phyloP scores from a whole-genome alignment of 2,329 filamentous ascomycete genomes.

The Knoxdaviesia capensis region DNA sequence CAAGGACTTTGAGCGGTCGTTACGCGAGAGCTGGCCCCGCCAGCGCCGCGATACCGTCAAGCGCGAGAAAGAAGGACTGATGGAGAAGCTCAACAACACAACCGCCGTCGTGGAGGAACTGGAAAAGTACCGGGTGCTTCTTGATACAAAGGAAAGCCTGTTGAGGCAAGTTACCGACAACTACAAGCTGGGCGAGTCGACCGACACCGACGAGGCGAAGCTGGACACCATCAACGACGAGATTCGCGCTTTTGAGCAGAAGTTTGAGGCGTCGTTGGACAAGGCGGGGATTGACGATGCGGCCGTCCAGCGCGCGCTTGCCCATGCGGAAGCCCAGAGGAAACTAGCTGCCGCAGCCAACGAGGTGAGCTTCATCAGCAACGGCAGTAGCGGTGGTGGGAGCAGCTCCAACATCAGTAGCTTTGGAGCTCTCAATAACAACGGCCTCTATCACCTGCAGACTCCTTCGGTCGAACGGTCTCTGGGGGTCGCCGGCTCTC shows the following conservation, averaged over 20 bases:
- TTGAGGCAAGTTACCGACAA: slow-evolving; percentile 25
- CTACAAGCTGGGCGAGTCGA: slow-evolving; percentile 29
- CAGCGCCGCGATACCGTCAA: slow-evolving; percentile 24
- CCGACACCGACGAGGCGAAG: slow-evolving; percentile 26
- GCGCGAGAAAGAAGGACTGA: slow-evolving; percentile 24
- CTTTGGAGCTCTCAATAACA: too few species aligned
- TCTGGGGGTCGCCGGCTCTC: too few species aligned
- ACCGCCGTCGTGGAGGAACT: slow-evolving; percentile 19
- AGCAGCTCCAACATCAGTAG: slow-evolving; percentile 1
- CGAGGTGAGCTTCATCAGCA: too few species aligned
- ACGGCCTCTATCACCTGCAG: too few species aligned
- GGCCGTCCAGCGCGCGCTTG: background rate
- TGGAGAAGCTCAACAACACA: slow-evolving; percentile 23
- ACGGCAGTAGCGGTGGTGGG: too few species aligned
- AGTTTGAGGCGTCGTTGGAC: slow-evolving; percentile 1
- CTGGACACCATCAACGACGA: slow-evolving; percentile 26
- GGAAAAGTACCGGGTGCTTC: slow-evolving; percentile 20
- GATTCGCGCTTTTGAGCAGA: slow-evolving; percentile 9
- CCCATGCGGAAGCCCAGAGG: too few species aligned
- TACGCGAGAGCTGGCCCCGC: slow-evolving; percentile 22
- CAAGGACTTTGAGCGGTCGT: slow-evolving; percentile 23
- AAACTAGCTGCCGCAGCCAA: too few species aligned
- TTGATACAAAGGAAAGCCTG: slow-evolving; percentile 22
- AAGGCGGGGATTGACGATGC: slow-evolving; percentile 1
- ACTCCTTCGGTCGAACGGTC: too few species aligned